Conservation (phyloP, 2,329 filamentous ascomycete species). For the Fusarium torreyae region DNA sequence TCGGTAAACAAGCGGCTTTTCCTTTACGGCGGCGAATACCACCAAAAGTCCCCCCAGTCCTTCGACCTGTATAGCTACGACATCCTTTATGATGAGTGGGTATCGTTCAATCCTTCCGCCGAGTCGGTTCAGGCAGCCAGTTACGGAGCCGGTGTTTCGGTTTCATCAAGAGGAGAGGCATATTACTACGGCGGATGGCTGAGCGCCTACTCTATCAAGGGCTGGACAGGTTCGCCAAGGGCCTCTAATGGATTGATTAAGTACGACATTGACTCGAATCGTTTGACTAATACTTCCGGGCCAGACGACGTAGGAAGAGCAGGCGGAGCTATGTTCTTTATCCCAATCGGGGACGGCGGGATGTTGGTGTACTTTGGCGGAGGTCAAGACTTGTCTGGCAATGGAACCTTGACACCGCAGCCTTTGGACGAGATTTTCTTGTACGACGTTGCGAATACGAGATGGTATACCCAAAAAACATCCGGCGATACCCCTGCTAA, state of each 20-base stretch:
- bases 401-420: constrained; percentile 1
- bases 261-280: constrained; percentile 13
- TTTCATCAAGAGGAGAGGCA: constrained; percentile 10
- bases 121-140: neutral
- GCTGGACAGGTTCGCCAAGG: neutral
- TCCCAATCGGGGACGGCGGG: constrained; percentile 1
- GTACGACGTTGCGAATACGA: constrained; percentile 6
- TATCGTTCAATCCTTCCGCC: neutral
- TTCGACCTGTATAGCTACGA: constrained; percentile 19
- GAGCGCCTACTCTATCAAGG: neutral
- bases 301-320: constrained; percentile 5
- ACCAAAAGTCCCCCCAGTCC: neutral
- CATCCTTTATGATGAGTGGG: constrained; percentile 15
- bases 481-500: neutral
- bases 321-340: neutral
- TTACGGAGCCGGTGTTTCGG: constrained; percentile 12
- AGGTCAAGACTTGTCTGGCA: neutral
- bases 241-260: constrained; percentile 14
- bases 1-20: constrained; percentile 16
- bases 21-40: constrained; percentile 11
- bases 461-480: constrained; percentile 20
- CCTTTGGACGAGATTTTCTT: constrained; percentile 9
- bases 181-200: constrained; percentile 19
- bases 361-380: constrained; percentile 20
- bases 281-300: neutral